Evolutionary conservation across 192 early-diverging fungal species (phyloP).

Genomic region (Coemansia interrupta): DNA sequence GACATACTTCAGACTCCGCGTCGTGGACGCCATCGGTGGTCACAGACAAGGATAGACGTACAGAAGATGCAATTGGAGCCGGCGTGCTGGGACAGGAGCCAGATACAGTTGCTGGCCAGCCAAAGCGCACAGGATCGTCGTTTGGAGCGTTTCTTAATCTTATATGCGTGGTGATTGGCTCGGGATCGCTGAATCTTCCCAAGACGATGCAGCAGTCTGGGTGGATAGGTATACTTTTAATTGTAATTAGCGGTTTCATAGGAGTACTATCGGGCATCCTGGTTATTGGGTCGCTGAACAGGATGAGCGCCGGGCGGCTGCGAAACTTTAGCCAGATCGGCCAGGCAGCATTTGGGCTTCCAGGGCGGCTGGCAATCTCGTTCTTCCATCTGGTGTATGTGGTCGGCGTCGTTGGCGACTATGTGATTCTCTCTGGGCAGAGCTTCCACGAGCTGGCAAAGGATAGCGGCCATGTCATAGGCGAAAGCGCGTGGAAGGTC

Average conservation of each 20-base stretch:
- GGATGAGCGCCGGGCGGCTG: conserved; percentile 54
- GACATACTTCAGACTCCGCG: neutral
- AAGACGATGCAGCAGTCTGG: conserved; percentile 67
- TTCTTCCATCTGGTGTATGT: conserved; percentile 66
- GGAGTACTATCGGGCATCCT: conserved; percentile 70
- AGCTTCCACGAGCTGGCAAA: conserved; percentile 60
- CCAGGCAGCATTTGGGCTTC: conserved; percentile 61
- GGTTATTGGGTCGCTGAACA: conserved; percentile 66
- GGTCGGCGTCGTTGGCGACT: conserved; percentile 63
- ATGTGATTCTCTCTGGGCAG: conserved; percentile 69
- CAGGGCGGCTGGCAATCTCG: conserved; percentile 58
- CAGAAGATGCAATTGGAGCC: neutral
- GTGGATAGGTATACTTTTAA: conserved; percentile 67
- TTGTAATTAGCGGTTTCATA: conserved; percentile 64
- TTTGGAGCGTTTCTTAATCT: conserved; percentile 58
- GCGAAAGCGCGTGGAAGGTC: conserved; percentile 57
- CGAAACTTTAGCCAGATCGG: conserved; percentile 64
- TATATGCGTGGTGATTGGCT: conserved; percentile 70
- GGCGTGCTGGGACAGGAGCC: neutral
- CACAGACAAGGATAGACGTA: conserved; percentile 1
- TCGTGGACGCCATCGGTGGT: conserved; percentile 4
- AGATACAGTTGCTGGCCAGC: conserved; percentile 14
- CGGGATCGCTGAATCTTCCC: conserved; percentile 73
- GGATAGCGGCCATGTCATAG: conserved; percentile 39
- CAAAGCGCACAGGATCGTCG: conserved; percentile 50